Conservation (phyloP, 768 basidiomycete genomes). For the Boletus vermiculosoides region DNA sequence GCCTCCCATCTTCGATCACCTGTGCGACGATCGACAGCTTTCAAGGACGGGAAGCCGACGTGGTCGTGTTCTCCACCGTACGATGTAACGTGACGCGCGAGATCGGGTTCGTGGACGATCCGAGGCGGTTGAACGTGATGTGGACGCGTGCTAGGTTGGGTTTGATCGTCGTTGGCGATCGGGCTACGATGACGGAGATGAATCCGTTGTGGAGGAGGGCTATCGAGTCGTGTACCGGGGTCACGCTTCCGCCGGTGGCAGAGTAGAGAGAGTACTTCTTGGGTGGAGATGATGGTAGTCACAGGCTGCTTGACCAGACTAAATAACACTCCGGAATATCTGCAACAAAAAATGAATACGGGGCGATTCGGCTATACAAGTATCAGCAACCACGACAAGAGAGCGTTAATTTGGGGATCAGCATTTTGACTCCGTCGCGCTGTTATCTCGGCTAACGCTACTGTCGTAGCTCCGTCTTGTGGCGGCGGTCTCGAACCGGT, state of each 20-base stretch:
- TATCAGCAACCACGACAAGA: too few species aligned
- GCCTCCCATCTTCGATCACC: conserved; percentile 27
- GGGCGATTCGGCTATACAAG: too few species aligned
- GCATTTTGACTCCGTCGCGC: too few species aligned
- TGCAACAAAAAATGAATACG: too few species aligned
- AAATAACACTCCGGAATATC: too few species aligned
- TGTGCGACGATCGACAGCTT: conserved; percentile 42
- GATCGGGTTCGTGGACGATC: conserved; percentile 64
- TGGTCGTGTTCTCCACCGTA: conserved; percentile 64
- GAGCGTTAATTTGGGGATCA: too few species aligned
- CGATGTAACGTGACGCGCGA: conserved; percentile 58
- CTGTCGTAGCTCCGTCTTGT: too few species aligned
- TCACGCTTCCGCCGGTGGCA: conserved; percentile 11
- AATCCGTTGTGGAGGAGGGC: conserved; percentile 55
- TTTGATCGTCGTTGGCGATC: conserved; percentile 60
- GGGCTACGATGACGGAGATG: conserved; percentile 43
- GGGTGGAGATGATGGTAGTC: too few species aligned
- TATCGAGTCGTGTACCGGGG: conserved; percentile 32
- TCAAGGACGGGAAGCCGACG: conserved; percentile 67
- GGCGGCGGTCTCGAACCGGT: too few species aligned
- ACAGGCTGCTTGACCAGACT: too few species aligned
- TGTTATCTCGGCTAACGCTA: too few species aligned
- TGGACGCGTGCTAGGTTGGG: conserved; percentile 65
- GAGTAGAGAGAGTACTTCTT: neutral
- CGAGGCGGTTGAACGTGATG: conserved; percentile 55